Conservation (phyloP, 805 yeast species). For the Sungouiella thailandica region DNA sequence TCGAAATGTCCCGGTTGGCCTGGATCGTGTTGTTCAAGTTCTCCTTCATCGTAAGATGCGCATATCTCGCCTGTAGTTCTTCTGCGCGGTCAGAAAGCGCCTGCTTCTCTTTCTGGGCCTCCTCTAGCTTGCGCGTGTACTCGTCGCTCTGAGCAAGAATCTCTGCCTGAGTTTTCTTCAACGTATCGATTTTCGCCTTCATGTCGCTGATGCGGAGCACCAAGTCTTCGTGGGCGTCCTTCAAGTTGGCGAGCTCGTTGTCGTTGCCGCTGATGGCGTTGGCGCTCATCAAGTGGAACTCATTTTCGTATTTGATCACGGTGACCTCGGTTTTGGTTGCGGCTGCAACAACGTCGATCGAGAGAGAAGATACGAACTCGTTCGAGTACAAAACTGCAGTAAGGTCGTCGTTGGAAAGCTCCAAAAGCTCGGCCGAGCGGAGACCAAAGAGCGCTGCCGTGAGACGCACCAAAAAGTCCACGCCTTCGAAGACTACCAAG, state of each 20-base stretch:
- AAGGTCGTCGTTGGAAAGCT: slow-evolving; percentile 21
- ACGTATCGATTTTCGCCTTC: slow-evolving; percentile 22
- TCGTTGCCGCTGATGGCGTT: slow-evolving; percentile 34
- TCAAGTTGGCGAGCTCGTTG: slow-evolving; percentile 33
- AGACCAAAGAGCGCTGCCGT: slow-evolving; percentile 19
- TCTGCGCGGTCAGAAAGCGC: slow-evolving; percentile 11
- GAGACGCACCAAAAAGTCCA: slow-evolving; percentile 28
- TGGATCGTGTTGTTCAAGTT: slow-evolving; percentile 33
- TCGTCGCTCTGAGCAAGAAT: slow-evolving; percentile 30
- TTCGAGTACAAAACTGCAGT: slow-evolving; percentile 4
- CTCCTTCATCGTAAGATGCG: slow-evolving; percentile 32
- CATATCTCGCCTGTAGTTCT: slow-evolving; percentile 21
- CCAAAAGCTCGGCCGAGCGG: slow-evolving; percentile 13
- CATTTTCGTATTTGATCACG: slow-evolving; percentile 14
- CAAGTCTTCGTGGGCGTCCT: slow-evolving; percentile 34
- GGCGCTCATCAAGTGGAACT: slow-evolving; percentile 26
- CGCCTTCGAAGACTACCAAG: slow-evolving; percentile 36
- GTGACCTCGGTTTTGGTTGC: slow-evolving; percentile 7
- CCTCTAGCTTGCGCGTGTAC: slow-evolving; percentile 16
- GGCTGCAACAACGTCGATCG: slow-evolving; percentile 1
- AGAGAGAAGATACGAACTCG: slow-evolving; percentile 2
- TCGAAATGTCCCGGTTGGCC: slow-evolving; percentile 37
- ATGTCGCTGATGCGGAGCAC: slow-evolving; percentile 21
- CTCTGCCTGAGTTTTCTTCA: slow-evolving; percentile 33
- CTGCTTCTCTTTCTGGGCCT: slow-evolving; percentile 18